Evolutionary conservation across 768 basidiomycete genomes (phyloP), one percentile per base, ranked within the genome.

Genomic region (Psilocybe cubensis): DNA sequence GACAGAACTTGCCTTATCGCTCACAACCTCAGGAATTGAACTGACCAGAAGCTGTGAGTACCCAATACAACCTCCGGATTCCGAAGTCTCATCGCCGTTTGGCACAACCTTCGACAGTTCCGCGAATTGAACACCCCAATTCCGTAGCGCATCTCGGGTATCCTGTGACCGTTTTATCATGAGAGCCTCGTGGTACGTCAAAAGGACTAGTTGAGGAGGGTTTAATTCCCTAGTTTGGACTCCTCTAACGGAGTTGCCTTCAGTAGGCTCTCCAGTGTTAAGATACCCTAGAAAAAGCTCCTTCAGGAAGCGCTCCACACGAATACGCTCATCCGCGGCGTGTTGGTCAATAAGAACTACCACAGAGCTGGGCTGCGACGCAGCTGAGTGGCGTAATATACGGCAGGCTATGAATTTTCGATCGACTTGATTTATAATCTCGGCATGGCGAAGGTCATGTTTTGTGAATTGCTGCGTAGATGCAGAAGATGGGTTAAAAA

Each of bases 271-370:
- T 61, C 76, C 71, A 44, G 72, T 75, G 53, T 78, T 68, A 59
- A 87, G 79, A 69, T 84, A 94, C 12, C 86, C 87, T 45, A 78
- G 69, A 72, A 92, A 94, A n/a, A 94, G 68, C 45, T 85, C 83
- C 60, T 79, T 80, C 63, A 96, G 79, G 69, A 92, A 90, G 24
- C 76, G 73, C 74, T 99, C 97, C 57, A 98, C 92, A 20, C 96
- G 86, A 43, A 98, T 77, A 20, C 97, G 87, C 72, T 99, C 97
- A 68, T 97, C 94, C n/a, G 96, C 96, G 11, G 97, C 97, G 69
- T 99, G 97, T 71, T 99, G 97, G 75, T 99, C 97, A 45, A 99
- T 80, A 50, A 98, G 79, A 28, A 96, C 77, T 27, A 98, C 80
- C 25, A 70, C 61, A 45, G 71, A 62, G 47, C 54, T 52, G 38